Evolutionary conservation across 345 rosid genomes (phyloP).

Genomic region (Cardamine resedifolia): DNA sequence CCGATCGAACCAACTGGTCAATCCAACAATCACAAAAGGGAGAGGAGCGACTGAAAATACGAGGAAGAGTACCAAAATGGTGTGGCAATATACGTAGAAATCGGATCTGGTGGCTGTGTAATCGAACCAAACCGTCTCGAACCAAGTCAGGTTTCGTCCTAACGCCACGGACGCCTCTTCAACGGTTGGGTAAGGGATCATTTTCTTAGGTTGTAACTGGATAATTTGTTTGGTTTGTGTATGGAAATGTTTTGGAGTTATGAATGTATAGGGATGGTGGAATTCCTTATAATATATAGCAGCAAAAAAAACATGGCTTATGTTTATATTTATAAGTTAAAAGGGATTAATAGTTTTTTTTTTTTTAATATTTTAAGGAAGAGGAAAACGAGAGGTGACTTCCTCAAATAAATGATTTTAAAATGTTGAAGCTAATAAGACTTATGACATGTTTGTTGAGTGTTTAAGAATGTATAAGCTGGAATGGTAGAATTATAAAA

Average conservation of each 20-base stretch:
- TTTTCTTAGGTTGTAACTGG: constrained; percentile 20
- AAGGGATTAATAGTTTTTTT: not conserved
- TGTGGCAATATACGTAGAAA: constrained; percentile 68
- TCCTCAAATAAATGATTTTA: not conserved
- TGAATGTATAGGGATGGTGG: not conserved
- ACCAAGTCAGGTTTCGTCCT: constrained; percentile 66
- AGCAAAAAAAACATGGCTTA: not conserved
- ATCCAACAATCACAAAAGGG: constrained; percentile 55
- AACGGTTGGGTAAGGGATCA: constrained; percentile 64
- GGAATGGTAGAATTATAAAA: not conserved
- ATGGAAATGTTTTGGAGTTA: constrained; percentile 2
- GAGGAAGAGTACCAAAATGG: constrained; percentile 57
- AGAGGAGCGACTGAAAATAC: constrained; percentile 67
- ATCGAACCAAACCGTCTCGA: constrained; percentile 70
- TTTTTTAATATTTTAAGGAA: too few species aligned
- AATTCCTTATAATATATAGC: not conserved
- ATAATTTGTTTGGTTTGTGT: not conserved
- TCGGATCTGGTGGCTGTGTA: constrained; percentile 75
- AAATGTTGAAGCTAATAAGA: not conserved
- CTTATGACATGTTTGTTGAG: not conserved
- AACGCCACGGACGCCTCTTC: constrained; percentile 60
- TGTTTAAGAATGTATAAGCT: not conserved
- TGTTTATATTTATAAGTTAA: not conserved
- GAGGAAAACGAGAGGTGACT: not conserved
- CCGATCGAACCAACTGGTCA: constrained; percentile 39